These are phyloP conservation scores for Mikania micrantha DNA, from an alignment of 129 eudicot species.

Conservation along the genomic window DNA sequence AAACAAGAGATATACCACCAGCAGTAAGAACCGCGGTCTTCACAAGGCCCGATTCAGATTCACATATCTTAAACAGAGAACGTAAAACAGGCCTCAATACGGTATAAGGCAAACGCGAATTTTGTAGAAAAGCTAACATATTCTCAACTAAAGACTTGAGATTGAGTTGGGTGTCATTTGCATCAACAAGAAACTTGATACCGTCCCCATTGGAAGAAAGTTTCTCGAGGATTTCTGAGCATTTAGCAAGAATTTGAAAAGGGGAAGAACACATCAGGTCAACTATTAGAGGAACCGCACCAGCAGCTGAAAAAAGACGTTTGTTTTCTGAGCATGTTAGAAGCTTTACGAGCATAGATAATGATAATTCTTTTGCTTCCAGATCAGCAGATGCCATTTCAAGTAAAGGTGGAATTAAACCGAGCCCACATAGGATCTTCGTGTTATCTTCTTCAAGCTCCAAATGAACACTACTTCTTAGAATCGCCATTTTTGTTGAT, in stretches of 20 bases:
- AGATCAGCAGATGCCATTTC: conserved; percentile 53
- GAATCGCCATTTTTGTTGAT: conserved; percentile 32
- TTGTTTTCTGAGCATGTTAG: conserved; percentile 35
- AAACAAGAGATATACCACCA: conserved; percentile 43
- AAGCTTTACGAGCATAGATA: conserved; percentile 43
- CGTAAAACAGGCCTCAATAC: conserved; percentile 42
- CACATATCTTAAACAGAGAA: conserved; percentile 47
- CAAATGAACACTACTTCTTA: conserved; percentile 34
- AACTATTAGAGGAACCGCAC: conserved; percentile 40
- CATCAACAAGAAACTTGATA: conserved; percentile 42
- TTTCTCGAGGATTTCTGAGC: conserved; percentile 49
- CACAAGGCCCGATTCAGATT: conserved; percentile 41
- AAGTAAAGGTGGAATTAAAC: conserved; percentile 47
- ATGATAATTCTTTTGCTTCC: conserved; percentile 53
- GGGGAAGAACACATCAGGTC: conserved; percentile 34
- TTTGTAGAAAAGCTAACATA: conserved; percentile 36
- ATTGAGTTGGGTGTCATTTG: conserved; percentile 27
- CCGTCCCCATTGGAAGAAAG: conserved; percentile 58
- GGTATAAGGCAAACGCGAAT: conserved; percentile 25
- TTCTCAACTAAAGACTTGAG: conserved; percentile 27
- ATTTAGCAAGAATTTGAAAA: conserved; percentile 34
- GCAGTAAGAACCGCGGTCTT: conserved; percentile 57
- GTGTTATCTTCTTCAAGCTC: conserved; percentile 37
- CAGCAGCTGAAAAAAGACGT: conserved; percentile 34
- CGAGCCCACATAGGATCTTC: conserved; percentile 40